Evolutionary conservation across 2,329 filamentous ascomycete species (phyloP).

Genomic region (Hypoxylon sp.): DNA sequence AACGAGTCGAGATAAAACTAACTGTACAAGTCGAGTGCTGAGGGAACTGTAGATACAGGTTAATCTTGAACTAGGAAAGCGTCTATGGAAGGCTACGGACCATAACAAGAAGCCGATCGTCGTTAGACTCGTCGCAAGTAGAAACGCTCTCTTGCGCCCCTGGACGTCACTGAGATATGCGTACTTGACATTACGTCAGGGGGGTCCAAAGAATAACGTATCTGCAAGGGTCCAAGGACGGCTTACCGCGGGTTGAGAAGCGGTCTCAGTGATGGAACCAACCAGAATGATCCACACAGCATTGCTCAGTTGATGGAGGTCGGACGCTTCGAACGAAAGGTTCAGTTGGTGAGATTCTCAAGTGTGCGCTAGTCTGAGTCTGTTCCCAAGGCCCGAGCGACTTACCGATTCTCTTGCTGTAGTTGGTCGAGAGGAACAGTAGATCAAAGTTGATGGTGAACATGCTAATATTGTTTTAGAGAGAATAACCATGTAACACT

Average conservation of each 20-base stretch:
- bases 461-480: constrained; percentile 27
- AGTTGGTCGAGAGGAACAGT: constrained; percentile 34
- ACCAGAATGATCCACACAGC: constrained; percentile 33
- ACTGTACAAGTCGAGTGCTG: constrained; percentile 18
- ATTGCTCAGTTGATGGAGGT: constrained; percentile 30
- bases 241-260: constrained; percentile 29
- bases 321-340: constrained; percentile 21
- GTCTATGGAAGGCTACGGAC: constrained; percentile 3
- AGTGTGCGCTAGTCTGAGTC: background rate
- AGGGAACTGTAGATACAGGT: constrained; percentile 16
- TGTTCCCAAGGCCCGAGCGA: background rate
- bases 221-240: constrained; percentile 1
- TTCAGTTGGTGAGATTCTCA: constrained; percentile 12
- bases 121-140: constrained; percentile 25
- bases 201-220: background rate
- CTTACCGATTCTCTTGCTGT: constrained; percentile 36
- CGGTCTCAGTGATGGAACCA: constrained; percentile 30
- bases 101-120: constrained; percentile 25
- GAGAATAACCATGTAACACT: constrained; percentile 2
- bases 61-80: background rate
- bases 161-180: constrained; percentile 29
- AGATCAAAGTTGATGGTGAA: constrained; percentile 35
- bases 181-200: constrained; percentile 26
- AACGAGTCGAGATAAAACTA: constrained; percentile 22
- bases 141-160: constrained; percentile 25